A percentile compares a stretch with the other conserved stretches of the same genome.
These are phyloP conservation scores for Salvia miltiorrhiza DNA, from an alignment of 257 asterid genomes.

Conservation along the genomic window DNA sequence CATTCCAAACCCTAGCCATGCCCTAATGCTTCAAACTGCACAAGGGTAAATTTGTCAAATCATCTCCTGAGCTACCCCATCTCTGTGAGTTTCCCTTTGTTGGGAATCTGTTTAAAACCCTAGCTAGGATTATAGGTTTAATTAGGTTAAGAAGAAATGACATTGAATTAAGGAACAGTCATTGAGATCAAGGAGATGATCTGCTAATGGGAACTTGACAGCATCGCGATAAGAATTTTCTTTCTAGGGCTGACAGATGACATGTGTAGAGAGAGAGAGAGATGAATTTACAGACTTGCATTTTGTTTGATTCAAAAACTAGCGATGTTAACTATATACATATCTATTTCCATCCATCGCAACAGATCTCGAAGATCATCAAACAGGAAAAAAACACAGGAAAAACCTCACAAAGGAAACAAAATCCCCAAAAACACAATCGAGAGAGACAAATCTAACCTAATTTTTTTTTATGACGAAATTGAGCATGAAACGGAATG, in stretches of 20 bases:
- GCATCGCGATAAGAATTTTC: conserved; percentile 24
- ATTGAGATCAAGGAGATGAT: conserved; percentile 19
- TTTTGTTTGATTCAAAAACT: conserved; percentile 19
- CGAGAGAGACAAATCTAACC: conserved; percentile 35
- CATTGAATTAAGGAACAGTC: conserved; percentile 45
- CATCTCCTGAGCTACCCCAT: conserved; percentile 12
- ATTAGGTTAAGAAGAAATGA: conserved; percentile 45
- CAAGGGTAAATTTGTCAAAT: conserved; percentile 34
- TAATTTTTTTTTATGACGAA: neutral
- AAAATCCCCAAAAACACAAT: conserved; percentile 14
- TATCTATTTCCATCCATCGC: conserved; percentile 25
- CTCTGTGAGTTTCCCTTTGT: conserved; percentile 9
- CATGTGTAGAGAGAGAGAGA: conserved; percentile 36
- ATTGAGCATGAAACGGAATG: too few species aligned
- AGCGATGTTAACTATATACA: conserved; percentile 17
- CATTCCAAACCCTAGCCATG: conserved; percentile 45
- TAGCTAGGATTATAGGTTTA: conserved; percentile 29
- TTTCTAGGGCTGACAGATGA: conserved; percentile 45
- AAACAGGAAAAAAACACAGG: conserved; percentile 20
- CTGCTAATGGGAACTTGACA: conserved; percentile 48
- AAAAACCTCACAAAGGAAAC: conserved; percentile 23
- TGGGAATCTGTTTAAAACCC: conserved; percentile 47
- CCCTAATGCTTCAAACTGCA: conserved; percentile 21
- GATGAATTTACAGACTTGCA: conserved; percentile 23
- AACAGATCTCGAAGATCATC: conserved; percentile 39